Percentiles rank a stretch among this genome's conserved stretches.
These are phyloP conservation scores for Aureobasidium melanogenum DNA, from an alignment of 2,329 filamentous ascomycete genomes.

Conservation along the genomic window DNA sequence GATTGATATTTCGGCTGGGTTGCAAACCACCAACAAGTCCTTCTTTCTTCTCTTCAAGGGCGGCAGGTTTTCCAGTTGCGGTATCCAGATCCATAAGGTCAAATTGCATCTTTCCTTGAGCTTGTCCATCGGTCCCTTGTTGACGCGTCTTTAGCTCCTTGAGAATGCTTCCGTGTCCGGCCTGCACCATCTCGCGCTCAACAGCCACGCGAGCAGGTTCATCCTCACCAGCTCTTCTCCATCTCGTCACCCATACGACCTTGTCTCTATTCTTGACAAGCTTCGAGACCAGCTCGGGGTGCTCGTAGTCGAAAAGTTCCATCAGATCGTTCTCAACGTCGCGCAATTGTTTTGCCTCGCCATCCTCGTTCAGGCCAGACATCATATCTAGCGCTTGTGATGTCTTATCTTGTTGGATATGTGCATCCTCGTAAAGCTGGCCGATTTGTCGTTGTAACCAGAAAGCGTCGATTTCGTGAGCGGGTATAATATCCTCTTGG, in stretches of 20 bases:
- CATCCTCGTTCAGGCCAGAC: slow-evolving; percentile 61
- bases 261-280: slow-evolving; percentile 88
- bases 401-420: slow-evolving; percentile 89
- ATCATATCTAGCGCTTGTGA: slow-evolving; percentile 74
- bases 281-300: slow-evolving; percentile 84
- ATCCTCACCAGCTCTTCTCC: slow-evolving; percentile 73
- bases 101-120: slow-evolving; percentile 67
- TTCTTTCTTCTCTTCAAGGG: slow-evolving; percentile 48
- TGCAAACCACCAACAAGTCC: slow-evolving; percentile 73
- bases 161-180: slow-evolving; percentile 76
- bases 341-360: slow-evolving; percentile 73
- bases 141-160: slow-evolving; percentile 76
- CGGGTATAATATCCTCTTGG: slow-evolving; percentile 53
- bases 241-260: slow-evolving; percentile 87
- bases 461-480: slow-evolving; percentile 90
- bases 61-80: slow-evolving; percentile 30
- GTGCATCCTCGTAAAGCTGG: slow-evolving; percentile 77
- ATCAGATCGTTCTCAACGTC: slow-evolving; percentile 98
- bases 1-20: slow-evolving; percentile 78
- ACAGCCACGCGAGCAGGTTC: slow-evolving; percentile 63
- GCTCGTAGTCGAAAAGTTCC: slow-evolving; percentile 96
- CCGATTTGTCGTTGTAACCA: slow-evolving; percentile 95
- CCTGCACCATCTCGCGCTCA: slow-evolving; percentile 84
- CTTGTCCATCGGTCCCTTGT: slow-evolving; percentile 48
- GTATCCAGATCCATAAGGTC: slow-evolving; percentile 71